phyloP scores from a whole-genome alignment of 1,139 yeast genomes.

The Tardiomyces blankii region DNA sequence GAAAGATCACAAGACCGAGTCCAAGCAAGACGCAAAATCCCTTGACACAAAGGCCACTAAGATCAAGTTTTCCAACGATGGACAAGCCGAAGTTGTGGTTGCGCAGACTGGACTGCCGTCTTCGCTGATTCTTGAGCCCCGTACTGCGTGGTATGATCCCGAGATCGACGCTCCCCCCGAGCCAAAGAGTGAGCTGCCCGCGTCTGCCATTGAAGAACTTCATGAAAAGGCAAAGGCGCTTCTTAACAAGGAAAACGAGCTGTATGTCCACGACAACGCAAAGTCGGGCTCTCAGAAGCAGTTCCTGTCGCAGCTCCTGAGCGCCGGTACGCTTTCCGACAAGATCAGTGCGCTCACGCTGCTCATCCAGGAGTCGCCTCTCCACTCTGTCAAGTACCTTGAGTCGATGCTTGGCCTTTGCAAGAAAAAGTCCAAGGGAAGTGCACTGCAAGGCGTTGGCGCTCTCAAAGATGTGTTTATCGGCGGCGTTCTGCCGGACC shows the following conservation, averaged over 20 bases:
- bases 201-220: conserved; percentile 43
- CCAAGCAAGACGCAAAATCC: conserved; percentile 14
- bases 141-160: conserved; percentile 66
- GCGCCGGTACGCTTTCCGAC: conserved; percentile 92
- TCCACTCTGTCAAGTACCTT: conserved; percentile 77
- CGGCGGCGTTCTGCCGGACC: conserved; percentile 63
- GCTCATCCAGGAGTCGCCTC: conserved; percentile 87
- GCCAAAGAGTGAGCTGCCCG: conserved; percentile 32
- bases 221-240: conserved; percentile 55
- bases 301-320: conserved; percentile 78
- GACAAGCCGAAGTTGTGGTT: conserved; percentile 1
- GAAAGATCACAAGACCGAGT: conserved; percentile 17
- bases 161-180: conserved; percentile 32
- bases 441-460: conserved; percentile 81
- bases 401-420: conserved; percentile 71
- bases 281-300: conserved; percentile 53
- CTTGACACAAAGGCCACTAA: neutral
- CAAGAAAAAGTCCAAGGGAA: conserved; percentile 86
- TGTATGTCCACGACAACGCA: conserved; percentile 38
- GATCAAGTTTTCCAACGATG: conserved; percentile 1
- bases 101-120: conserved; percentile 19
- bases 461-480: conserved; percentile 83
- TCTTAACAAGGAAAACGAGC: conserved; percentile 59
- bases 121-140: conserved; percentile 48
- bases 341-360: conserved; percentile 90